These are phyloP conservation scores for Chenopodium quinoa DNA, from an alignment of 148 eudicot species.

Conservation along the genomic window DNA sequence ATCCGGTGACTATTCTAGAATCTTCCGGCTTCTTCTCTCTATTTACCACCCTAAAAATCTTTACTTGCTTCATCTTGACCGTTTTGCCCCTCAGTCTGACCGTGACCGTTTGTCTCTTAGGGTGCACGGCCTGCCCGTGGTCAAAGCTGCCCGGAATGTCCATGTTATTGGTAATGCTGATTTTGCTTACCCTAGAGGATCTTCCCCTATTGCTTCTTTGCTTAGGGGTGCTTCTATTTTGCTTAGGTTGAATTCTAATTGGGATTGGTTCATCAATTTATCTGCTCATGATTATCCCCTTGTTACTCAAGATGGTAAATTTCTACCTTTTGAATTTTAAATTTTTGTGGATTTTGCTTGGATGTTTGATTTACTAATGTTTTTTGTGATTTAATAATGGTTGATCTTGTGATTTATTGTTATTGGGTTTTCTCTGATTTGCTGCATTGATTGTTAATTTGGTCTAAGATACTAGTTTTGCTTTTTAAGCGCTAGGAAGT, in stretches of 20 bases:
- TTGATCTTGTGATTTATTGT: constrained; percentile 13
- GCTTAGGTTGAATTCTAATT: constrained; percentile 40
- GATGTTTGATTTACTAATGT: background rate
- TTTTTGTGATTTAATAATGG: background rate
- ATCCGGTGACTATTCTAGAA: constrained; percentile 36
- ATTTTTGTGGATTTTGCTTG: constrained; percentile 22
- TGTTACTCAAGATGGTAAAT: constrained; percentile 80
- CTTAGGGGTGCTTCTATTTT: constrained; percentile 72
- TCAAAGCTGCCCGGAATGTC: constrained; percentile 71
- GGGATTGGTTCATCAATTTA: constrained; percentile 91
- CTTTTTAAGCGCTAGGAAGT: background rate
- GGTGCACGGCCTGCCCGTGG: constrained; percentile 44
- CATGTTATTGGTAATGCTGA: constrained; percentile 69
- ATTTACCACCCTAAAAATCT: constrained; percentile 71
- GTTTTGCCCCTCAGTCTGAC: constrained; percentile 31
- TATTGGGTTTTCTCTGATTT: constrained; percentile 12
- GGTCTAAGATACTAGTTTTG: background rate
- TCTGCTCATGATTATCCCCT: constrained; percentile 78
- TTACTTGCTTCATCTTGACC: constrained; percentile 71
- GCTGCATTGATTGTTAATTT: background rate
- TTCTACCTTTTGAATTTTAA: background rate
- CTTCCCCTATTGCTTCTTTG: constrained; percentile 47
- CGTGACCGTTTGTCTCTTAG: background rate
- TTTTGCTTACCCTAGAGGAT: constrained; percentile 48
- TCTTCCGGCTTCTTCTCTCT: constrained; percentile 59